A percentile compares a stretch with the other conserved stretches of the same genome.
Evolutionary conservation across 768 basidiomycete genomes (phyloP).

Genomic region (Gymnopilus junonius): DNA sequence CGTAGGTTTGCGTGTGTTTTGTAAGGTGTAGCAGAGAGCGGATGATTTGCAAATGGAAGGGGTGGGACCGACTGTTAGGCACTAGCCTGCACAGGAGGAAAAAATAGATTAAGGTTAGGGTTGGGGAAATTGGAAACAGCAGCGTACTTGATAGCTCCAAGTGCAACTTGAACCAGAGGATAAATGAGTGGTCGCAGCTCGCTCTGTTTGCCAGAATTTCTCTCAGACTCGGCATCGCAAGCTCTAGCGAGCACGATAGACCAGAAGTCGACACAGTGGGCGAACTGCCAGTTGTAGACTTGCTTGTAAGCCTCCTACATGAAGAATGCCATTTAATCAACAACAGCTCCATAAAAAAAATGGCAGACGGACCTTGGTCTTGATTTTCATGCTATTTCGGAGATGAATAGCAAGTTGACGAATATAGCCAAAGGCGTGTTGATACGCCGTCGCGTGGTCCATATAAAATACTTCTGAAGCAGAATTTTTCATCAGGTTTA

Average conservation of each 20-base stretch:
- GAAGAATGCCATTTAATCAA: conserved; percentile 12
- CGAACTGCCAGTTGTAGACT: conserved; percentile 99
- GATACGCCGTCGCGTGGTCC: conserved; percentile 76
- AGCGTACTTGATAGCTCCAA: conserved; percentile 92
- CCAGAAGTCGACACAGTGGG: conserved; percentile 98
- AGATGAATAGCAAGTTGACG: conserved; percentile 93
- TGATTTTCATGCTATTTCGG: conserved; percentile 87
- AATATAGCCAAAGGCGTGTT: conserved; percentile 95
- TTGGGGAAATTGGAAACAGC: background rate
- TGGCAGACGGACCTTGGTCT: conserved; percentile 65
- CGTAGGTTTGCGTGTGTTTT: conserved; percentile 81
- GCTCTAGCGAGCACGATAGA: conserved; percentile 82
- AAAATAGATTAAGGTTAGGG: conserved; percentile 9
- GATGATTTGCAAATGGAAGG: conserved; percentile 91
- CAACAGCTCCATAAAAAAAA: background rate
- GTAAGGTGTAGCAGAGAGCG: conserved; percentile 88
- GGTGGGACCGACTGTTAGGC: conserved; percentile 89
- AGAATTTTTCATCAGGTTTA: conserved; percentile 98
- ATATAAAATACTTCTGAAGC: conserved; percentile 91
- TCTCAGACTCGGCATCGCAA: conserved; percentile 64
- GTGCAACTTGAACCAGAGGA: conserved; percentile 91
- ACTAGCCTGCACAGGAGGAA: conserved; percentile 71
- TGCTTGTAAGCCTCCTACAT: conserved; percentile 85
- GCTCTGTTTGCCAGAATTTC: conserved; percentile 62
- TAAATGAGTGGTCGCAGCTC: conserved; percentile 90